Evolutionary conservation across 2,329 filamentous ascomycete species (phyloP).

Genomic region (Dactylonectria estremocensis): DNA sequence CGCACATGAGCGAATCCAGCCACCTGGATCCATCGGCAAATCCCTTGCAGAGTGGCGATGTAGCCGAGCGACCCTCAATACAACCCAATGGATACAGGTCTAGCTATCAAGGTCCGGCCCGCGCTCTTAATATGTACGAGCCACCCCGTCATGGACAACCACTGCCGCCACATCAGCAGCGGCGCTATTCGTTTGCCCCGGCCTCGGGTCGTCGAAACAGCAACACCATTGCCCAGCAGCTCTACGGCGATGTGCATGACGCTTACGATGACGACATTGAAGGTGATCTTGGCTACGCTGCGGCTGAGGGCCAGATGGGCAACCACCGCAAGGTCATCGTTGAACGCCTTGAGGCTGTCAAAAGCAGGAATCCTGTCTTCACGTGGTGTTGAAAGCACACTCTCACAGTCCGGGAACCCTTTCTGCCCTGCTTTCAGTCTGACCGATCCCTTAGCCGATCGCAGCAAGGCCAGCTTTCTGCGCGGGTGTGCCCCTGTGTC

Average conservation of each 20-base stretch:
- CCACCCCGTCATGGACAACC: conserved; percentile 58
- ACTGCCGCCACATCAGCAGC: conserved; percentile 60
- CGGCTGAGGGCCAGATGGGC: conserved; percentile 93
- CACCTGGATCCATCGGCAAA: conserved; percentile 33
- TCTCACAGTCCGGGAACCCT: conserved; percentile 2
- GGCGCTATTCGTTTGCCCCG: conserved; percentile 69
- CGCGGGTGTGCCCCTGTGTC: background rate
- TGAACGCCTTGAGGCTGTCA: conserved; percentile 94
- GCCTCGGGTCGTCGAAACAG: conserved; percentile 63
- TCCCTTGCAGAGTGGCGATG: conserved; percentile 35
- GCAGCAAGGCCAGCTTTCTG: background rate
- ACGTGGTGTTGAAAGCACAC: conserved; percentile 85
- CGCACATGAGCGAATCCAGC: conserved; percentile 41
- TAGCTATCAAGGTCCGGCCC: conserved; percentile 60
- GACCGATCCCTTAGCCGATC: conserved; percentile 10
- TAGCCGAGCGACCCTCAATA: conserved; percentile 41
- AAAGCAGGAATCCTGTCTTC: conserved; percentile 95
- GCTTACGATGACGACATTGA: conserved; percentile 84
- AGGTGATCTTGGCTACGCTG: conserved; percentile 94
- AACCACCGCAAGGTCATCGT: conserved; percentile 96
- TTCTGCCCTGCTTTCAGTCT: conserved; percentile 6
- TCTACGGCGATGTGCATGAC: conserved; percentile 69
- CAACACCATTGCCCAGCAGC: conserved; percentile 67
- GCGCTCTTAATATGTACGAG: conserved; percentile 61
- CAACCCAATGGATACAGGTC: conserved; percentile 43